Conservation (phyloP, 2,329 filamentous ascomycete genomes). For the Pyricularia grisea region DNA sequence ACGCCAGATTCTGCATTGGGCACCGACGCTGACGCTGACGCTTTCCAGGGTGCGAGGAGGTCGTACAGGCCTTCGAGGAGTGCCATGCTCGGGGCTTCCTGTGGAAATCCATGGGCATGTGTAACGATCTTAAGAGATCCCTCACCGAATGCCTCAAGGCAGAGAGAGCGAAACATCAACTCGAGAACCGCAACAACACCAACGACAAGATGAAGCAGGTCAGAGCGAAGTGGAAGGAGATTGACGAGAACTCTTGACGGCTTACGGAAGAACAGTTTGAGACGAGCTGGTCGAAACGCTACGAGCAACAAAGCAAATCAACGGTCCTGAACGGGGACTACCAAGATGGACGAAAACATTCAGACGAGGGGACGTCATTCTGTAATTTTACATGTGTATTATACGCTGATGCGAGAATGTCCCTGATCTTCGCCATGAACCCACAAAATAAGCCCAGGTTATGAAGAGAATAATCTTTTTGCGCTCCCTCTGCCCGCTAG, state of each 20-base stretch:
- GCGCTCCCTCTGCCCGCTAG: background rate
- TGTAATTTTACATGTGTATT: background rate
- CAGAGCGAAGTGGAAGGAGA: slow-evolving; percentile 69
- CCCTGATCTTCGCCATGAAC: too few species aligned
- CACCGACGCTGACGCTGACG: background rate
- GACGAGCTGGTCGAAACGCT: background rate
- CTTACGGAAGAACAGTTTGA: background rate
- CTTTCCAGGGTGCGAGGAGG: slow-evolving; percentile 74
- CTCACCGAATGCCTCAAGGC: slow-evolving; percentile 78
- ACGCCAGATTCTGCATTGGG: background rate
- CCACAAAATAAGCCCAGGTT: background rate
- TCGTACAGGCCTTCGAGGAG: slow-evolving; percentile 90
- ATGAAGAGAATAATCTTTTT: background rate
- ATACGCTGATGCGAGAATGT: background rate
- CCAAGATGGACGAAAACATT: slow-evolving; percentile 10
- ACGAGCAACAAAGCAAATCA: background rate
- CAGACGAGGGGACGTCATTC: background rate
- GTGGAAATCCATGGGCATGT: slow-evolving; percentile 83
- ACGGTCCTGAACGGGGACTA: background rate
- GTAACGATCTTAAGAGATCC: slow-evolving; percentile 74
- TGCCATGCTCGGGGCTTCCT: slow-evolving; percentile 90
- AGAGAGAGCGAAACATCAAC: slow-evolving; percentile 71
- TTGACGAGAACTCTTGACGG: slow-evolving; percentile 56
- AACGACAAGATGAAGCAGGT: slow-evolving; percentile 64
- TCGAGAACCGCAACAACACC: slow-evolving; percentile 62